phyloP scores from a whole-genome alignment of 768 basidiomycete genomes.

The Gelatoporia subvermispora region DNA sequence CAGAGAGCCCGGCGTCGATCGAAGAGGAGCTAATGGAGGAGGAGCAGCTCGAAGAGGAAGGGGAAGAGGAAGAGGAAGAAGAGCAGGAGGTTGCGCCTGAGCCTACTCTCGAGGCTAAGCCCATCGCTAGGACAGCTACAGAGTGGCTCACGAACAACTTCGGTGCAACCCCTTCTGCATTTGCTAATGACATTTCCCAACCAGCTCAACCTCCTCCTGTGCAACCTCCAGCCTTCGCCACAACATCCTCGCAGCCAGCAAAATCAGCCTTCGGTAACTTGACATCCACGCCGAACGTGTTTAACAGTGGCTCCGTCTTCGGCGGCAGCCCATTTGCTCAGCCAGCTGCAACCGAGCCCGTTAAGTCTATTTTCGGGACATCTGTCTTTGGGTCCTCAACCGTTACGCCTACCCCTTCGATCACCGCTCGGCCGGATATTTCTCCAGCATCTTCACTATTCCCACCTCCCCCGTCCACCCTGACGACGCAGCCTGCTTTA shows the following conservation, averaged over 20 bases:
- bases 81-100: neutral
- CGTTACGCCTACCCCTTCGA: neutral
- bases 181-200: neutral
- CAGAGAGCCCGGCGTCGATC: slow-evolving; percentile 11
- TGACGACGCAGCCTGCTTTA: neutral
- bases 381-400: neutral
- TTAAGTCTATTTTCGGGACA: slow-evolving; percentile 7
- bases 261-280: slow-evolving; percentile 33
- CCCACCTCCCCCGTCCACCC: neutral
- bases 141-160: slow-evolving; percentile 31
- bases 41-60: too few species aligned
- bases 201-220: slow-evolving; percentile 5
- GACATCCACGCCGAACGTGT: slow-evolving; percentile 28
- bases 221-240: slow-evolving; percentile 1
- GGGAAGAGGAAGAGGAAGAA: too few species aligned
- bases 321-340: slow-evolving; percentile 9
- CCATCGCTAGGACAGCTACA: slow-evolving; percentile 17
- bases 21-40: slow-evolving; percentile 16
- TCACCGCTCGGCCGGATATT: neutral
- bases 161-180: slow-evolving; percentile 16
- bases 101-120: slow-evolving; percentile 6
- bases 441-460: neutral
- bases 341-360: neutral
- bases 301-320: slow-evolving; percentile 22
- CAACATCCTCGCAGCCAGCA: slow-evolving; percentile 1